These are phyloP conservation scores for Termitomyces sp. DNA, from an alignment of 768 basidiomycete species.

Conservation along the genomic window DNA sequence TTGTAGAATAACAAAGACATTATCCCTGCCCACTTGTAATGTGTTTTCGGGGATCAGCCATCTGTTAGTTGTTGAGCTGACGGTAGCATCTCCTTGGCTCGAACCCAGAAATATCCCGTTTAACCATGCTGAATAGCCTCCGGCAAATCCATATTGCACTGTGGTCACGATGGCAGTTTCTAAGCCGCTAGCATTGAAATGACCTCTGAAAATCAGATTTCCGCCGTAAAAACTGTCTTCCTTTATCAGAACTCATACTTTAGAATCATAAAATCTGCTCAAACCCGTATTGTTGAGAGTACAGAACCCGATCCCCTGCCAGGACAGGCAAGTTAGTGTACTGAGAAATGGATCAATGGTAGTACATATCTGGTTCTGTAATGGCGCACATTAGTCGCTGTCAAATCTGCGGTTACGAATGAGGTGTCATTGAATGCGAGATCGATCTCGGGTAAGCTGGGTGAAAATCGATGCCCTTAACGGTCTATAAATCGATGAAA, in stretches of 20 bases:
- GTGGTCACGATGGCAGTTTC: constrained; percentile 45
- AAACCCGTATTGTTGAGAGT: constrained; percentile 53
- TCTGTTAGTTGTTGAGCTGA: constrained; percentile 39
- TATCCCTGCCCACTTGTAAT: constrained; percentile 34
- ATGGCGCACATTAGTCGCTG: constrained; percentile 40
- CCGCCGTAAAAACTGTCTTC: constrained; percentile 47
- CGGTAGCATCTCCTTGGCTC: constrained; percentile 38
- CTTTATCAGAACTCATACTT: not conserved
- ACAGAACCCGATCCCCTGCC: constrained; percentile 40
- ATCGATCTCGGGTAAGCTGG: constrained; percentile 47
- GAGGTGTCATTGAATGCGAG: constrained; percentile 45
- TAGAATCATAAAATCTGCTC: constrained; percentile 1
- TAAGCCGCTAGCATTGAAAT: constrained; percentile 45
- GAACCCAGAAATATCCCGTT: constrained; percentile 50
- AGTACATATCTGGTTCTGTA: not conserved
- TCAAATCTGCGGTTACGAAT: constrained; percentile 41
- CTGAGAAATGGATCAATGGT: constrained; percentile 21
- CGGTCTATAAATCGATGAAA: not conserved
- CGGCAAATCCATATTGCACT: constrained; percentile 48
- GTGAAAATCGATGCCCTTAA: not conserved
- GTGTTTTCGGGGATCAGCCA: constrained; percentile 37
- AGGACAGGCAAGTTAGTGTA: constrained; percentile 49
- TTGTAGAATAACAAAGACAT: constrained; percentile 39
- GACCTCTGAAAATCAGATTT: constrained; percentile 50
- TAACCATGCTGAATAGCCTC: constrained; percentile 50